A percentile compares a stretch with the other conserved stretches of the same genome.
These are phyloP conservation scores for Jatropha curcas DNA, from an alignment of 345 rosid genomes.

Conservation along the genomic window DNA sequence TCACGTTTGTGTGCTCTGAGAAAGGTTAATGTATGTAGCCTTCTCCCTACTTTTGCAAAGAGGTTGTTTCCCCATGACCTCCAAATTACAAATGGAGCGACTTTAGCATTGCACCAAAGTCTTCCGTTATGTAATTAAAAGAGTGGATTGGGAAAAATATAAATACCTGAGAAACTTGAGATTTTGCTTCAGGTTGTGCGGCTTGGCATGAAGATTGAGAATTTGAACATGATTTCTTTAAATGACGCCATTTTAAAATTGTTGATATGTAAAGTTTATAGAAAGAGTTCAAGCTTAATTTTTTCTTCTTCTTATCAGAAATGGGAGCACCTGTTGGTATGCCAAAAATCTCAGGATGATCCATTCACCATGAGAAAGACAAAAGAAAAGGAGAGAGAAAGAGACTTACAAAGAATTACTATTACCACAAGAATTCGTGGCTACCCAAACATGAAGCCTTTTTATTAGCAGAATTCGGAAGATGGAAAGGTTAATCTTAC, in stretches of 20 bases:
- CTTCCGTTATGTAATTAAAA: no score
- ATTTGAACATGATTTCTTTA: background rate
- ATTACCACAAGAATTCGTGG: conserved; percentile 23
- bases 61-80: no score
- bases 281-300: conserved; percentile 9
- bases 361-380: conserved; percentile 26
- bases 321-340: conserved; percentile 17
- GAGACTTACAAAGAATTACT: background rate
- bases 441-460: conserved; percentile 15
- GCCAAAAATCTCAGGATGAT: conserved; percentile 20
- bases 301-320: conserved; percentile 3
- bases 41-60: no score
- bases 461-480: conserved; percentile 25
- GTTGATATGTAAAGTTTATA: conserved; percentile 11
- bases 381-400: conserved; percentile 19
- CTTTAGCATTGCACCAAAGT: no score
- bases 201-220: background rate
- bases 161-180: background rate
- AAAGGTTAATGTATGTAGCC: no score
- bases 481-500: background rate
- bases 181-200: background rate
- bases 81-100: no score
- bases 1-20: no score
- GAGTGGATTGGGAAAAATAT: background rate
- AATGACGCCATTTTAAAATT: conserved; percentile 10